phyloP scores from a whole-genome alignment of 2,329 filamentous ascomycete genomes.

The Beauveria sp. region DNA sequence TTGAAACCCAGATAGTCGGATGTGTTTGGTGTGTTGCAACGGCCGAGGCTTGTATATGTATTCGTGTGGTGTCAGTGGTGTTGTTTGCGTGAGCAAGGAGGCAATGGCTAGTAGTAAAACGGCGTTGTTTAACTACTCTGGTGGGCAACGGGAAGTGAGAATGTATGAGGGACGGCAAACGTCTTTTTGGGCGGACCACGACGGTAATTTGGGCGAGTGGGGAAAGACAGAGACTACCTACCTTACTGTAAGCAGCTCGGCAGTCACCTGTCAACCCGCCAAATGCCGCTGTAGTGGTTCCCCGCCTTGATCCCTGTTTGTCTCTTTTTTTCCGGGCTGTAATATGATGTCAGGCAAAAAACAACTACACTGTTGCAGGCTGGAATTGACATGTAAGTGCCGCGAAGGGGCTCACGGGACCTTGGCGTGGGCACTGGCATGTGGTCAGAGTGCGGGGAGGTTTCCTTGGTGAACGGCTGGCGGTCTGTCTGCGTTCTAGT shows the following conservation, averaged over 20 bases:
- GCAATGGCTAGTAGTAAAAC: background rate
- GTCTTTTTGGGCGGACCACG: background rate
- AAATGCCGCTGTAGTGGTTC: too few species aligned
- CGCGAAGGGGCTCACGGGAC: background rate
- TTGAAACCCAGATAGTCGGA: background rate
- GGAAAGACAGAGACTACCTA: background rate
- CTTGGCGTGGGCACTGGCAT: conserved; percentile 12
- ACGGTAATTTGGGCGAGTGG: conserved; percentile 4
- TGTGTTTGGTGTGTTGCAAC: background rate
- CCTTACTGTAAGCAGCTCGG: background rate
- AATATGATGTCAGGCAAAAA: background rate
- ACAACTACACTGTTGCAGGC: background rate
- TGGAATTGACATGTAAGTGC: background rate
- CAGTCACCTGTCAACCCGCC: background rate
- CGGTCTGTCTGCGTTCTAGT: background rate
- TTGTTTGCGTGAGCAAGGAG: background rate
- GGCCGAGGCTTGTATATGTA: background rate
- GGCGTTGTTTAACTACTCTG: background rate
- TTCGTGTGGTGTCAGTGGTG: background rate
- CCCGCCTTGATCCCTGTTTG: background rate
- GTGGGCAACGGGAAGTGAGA: background rate
- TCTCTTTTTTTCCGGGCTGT: background rate
- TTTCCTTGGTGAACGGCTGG: background rate
- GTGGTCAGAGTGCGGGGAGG: conserved; percentile 8
- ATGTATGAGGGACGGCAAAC: background rate